Base-by-base conservation (phyloP, 2,329 filamentous ascomycete genomes). In the Ascocoryne sarcoides region DNA sequence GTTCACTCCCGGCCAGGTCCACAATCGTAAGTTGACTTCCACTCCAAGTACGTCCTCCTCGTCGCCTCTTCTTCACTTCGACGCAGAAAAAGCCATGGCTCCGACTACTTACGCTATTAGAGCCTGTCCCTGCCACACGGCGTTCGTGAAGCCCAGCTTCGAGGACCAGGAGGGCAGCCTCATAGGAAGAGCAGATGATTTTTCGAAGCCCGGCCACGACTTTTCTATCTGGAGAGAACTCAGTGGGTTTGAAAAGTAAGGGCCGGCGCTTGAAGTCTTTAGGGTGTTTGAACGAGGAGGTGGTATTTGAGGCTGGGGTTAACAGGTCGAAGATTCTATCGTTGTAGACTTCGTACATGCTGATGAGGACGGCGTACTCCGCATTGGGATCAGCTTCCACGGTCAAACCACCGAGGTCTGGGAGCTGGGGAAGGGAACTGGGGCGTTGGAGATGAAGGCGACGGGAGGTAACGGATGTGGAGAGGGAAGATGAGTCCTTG, bases 261-360 rank as follows among this genome's bases (percentile, higher is more conserved):
- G 86, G 80, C 19, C 89, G 77, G n/a, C 92, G 79, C 37, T 80
- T 73, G 48, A 72, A 70, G 43, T 86, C 81, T 53, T 85, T 87
- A 7, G 23, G 23, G 23, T 26, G 7, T 7, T 7, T 7, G 23
- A 12, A 26, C 2, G 77, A 81, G 4, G 71, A 70, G 26, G 72
- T 73, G 0, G 70, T 70, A 46, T 73, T 73, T 16, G 69, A 63
- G 2, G 75, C 72, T 0, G 76, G 75, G 0, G 82, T 84, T 1
- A 98, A 69, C 0, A 98, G 76, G 56, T 98, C 92, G 60, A 93
- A 96, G 50, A 98, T 96, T 26, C 89, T 81, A 64, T 98, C 90
- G 58, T 98, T 98, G 67, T 98, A 95, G 1, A 98, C 90, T 62
- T 98, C 92, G 62, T 96, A 96, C 89, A 98, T 98, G 39, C 88